Base-by-base conservation (phyloP, 2,329 filamentous ascomycete genomes). In the Calonectria fujianensis region DNA sequence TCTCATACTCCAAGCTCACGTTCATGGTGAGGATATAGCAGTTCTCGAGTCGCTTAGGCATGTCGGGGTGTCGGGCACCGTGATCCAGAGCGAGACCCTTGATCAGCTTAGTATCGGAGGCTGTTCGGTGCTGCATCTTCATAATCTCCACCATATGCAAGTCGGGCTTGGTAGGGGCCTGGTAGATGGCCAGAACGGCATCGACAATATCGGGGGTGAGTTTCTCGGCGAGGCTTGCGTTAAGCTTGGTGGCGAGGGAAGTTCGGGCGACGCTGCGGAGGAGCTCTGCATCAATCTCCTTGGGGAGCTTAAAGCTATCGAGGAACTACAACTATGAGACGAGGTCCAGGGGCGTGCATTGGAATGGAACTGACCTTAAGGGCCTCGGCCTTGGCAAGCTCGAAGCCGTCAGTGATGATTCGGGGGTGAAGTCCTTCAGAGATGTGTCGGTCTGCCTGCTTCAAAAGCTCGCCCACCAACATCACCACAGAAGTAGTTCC, bases 91-190 rank as follows among this genome's bases (percentile, higher is more conserved):
- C 97, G 73, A 99, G 90, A 74, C 97, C 97, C 78, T 94, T 93
- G 85, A 99, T 98, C 74, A 99, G 92, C 86, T 98, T 96, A 72
- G 97, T 99, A 86, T 99, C 97, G 39, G 97, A 95, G 74, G 96
- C 96, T 68, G 95, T 96, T 80, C 96, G 94, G 89, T 99, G 97
- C 88, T 99, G 97, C 96, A 99, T 98, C 85, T 98, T 98, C 97
- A 99, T 99, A 82, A 99, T 98, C 87, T 99, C 97, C 79, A 99
- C 91, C 97, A 99, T 99, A 89, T 98, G 96, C 83, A 99, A 87
- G 87, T 99, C 97, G 72, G 97, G 97, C 89, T 98, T 98, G 76
- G 92, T 93, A 32, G 95, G 95, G 24, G 95, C 89, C 85, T 96
- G 91, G 89, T 98, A 96, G 85, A 99, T 99, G 78, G 97, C 92